Conservation (phyloP, 2,329 filamentous ascomycete genomes). For the Paecilomyces sp. region DNA sequence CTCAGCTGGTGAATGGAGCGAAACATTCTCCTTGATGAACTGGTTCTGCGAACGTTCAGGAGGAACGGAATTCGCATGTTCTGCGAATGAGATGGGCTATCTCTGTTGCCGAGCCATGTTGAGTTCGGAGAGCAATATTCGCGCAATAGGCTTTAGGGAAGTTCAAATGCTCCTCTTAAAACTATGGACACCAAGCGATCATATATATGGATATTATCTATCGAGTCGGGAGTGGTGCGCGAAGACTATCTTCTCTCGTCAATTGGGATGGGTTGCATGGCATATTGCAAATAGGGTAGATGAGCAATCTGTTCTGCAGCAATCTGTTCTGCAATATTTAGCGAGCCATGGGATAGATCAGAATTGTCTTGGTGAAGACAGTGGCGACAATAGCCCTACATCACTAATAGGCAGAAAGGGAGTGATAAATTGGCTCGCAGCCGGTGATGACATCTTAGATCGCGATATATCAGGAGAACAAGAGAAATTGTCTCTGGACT, state of each 20-base stretch:
- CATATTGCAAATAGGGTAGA: conserved; percentile 6
- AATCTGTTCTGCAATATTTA: no score
- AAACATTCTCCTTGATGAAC: conserved; percentile 11
- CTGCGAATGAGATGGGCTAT: conserved; percentile 16
- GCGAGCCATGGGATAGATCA: no score
- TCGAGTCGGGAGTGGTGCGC: conserved; percentile 7
- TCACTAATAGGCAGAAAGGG: neutral
- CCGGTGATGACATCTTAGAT: conserved; percentile 1
- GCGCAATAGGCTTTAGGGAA: conserved; percentile 5
- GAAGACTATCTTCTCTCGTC: conserved; percentile 4
- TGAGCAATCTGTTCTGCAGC: neutral
- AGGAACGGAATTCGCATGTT: conserved; percentile 14
- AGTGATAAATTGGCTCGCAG: conserved; percentile 12
- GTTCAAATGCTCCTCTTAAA: neutral
- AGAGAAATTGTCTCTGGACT: conserved; percentile 6
- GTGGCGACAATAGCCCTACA: neutral
- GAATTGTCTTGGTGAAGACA: neutral
- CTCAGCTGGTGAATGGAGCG: conserved; percentile 10
- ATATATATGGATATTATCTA: neutral
- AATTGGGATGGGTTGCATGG: conserved; percentile 20
- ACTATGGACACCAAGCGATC: neutral
- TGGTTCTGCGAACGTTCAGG: conserved; percentile 22
- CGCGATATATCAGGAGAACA: conserved; percentile 1
- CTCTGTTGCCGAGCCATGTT: conserved; percentile 20
- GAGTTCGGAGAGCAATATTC: conserved; percentile 1